These are phyloP conservation scores for Phyllosticta ampelicida DNA, from an alignment of 2,329 filamentous ascomycete species.

Conservation along the genomic window DNA sequence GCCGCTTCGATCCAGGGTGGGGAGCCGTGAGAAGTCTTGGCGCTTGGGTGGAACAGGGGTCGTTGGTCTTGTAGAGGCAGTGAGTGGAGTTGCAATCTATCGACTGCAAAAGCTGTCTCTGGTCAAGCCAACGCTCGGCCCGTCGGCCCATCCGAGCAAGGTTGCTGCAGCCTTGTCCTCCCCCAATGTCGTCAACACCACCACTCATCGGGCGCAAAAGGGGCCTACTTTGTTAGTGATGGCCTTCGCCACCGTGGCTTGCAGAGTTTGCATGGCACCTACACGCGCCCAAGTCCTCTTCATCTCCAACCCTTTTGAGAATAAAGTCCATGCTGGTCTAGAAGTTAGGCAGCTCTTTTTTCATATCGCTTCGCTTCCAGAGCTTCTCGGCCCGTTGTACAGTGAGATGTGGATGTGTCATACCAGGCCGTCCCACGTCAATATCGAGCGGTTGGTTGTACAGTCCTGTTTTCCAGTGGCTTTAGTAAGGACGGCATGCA, in stretches of 20 bases:
- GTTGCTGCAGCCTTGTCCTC: neutral
- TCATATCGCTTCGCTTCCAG: neutral
- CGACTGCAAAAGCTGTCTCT: conserved; percentile 2
- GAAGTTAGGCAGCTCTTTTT: neutral
- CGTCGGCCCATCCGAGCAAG: conserved; percentile 1
- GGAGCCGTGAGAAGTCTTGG: conserved; percentile 6
- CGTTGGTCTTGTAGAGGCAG: conserved; percentile 1
- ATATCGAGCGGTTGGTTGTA: neutral
- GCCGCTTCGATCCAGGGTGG: neutral
- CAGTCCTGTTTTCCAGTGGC: neutral
- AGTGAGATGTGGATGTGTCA: neutral
- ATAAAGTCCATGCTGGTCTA: neutral
- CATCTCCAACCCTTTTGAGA: neutral
- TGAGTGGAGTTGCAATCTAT: conserved; percentile 9
- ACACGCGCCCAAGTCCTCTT: neutral
- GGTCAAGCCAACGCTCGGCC: conserved; percentile 4
- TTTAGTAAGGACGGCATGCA: neutral
- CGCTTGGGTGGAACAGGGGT: neutral
- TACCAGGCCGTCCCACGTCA: neutral
- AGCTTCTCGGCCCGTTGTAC: neutral
- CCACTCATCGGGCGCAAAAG: neutral
- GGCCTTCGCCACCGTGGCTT: neutral
- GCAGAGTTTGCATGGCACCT: neutral
- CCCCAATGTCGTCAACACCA: neutral
- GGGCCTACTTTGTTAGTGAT: neutral